Base-by-base conservation (phyloP, 371 early-diverging fungal genomes). In the Lichtheimia hyalospora region DNA sequence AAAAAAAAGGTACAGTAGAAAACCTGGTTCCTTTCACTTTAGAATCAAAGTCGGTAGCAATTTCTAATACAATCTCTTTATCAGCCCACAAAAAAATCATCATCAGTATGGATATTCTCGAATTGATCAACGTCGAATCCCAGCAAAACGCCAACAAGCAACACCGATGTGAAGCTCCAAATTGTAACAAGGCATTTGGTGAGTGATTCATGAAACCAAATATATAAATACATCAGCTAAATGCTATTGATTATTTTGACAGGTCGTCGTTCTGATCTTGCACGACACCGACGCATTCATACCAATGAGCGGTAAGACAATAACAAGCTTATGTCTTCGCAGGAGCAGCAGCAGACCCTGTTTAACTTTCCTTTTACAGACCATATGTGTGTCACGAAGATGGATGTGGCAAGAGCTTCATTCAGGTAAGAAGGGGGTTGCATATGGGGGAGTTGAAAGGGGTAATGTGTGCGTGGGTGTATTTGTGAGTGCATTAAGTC, bases 231-330 rank as follows among this genome's bases (percentile, higher is more conserved):
- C 18, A n/a, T 6, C 25, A 20, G 15, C 42, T 57, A n/a, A 46
- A 20, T 57, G 12, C 21, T 46, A 34, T 27, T 27, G 3, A 27
- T 27, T 27, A 16, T 16, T 20, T 12, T 15, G 7, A 52, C 57
- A 74, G 74, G 77, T n/a, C 63, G 80, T 61, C 68, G 89, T 64
- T 90, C 90, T 40, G 92, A 92, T 62, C 79, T 92, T 24, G 84
- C 83, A 52, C 77, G 92, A 53, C 92, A 92, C 72, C 79, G 74
- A 16, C 84, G 92, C 34, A 92, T 92, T 63, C 92, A 92, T 71
- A 90, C 90, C 6, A 88, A 89, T 59, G 90, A 89, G 64, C 62
- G 85, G 71, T 63, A 53, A 39, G 15, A 13, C 20, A 25, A 16
- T 15, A 18, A 24, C 18, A 39, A 27, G 34, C 34, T 34, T 34